phyloP scores from a whole-genome alignment of 2,329 filamentous ascomycete species.

The Eutypa lata region DNA sequence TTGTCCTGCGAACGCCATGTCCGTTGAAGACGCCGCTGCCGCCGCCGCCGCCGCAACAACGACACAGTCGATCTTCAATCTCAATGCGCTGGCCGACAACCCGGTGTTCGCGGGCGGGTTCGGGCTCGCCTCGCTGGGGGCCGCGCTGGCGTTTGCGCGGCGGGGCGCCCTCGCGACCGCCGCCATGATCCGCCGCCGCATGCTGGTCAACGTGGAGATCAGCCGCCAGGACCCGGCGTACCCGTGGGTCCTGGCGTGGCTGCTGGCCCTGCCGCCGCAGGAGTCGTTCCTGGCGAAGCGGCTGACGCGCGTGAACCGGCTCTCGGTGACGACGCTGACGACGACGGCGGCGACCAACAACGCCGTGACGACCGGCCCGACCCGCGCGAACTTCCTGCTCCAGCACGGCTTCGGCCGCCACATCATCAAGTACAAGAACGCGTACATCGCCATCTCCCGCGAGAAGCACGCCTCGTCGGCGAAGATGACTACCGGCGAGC shows the following conservation, averaged over 20 bases:
- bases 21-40: too few relatives aligned
- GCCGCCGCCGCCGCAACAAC: neutral
- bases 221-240: conserved; percentile 92
- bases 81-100: conserved; percentile 61
- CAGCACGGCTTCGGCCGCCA: conserved; percentile 90
- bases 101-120: conserved; percentile 71
- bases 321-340: conserved; percentile 53
- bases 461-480: conserved; percentile 76
- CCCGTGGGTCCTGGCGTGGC: conserved; percentile 91
- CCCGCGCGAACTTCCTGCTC: conserved; percentile 78
- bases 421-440: conserved; percentile 79
- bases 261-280: conserved; percentile 74
- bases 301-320: conserved; percentile 58
- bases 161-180: conserved; percentile 70
- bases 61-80: conserved; percentile 34
- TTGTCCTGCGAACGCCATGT: too few relatives aligned
- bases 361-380: conserved; percentile 62
- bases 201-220: conserved; percentile 95
- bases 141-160: conserved; percentile 75
- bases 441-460: conserved; percentile 83
- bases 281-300: conserved; percentile 57
- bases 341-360: conserved; percentile 29
- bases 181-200: conserved; percentile 73
- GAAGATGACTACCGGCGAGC: conserved; percentile 77
- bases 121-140: conserved; percentile 85